These are phyloP conservation scores for Rhodotorula diobovata DNA, from an alignment of 768 basidiomycete genomes.

Conservation along the genomic window DNA sequence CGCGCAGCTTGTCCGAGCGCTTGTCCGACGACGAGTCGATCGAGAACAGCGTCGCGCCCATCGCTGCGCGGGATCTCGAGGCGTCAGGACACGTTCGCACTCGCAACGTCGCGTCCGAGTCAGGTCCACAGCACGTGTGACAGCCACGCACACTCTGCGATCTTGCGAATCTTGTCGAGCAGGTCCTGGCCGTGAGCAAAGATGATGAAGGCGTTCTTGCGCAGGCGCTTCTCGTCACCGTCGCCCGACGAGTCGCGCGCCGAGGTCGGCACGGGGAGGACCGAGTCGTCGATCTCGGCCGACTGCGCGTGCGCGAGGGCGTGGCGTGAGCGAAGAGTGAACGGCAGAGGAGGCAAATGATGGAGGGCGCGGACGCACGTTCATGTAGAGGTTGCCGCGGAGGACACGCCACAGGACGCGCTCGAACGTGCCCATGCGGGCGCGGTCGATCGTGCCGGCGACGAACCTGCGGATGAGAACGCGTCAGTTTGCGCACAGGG, in stretches of 20 bases:
- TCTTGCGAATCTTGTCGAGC: slow-evolving; percentile 92
- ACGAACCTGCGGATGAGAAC: slow-evolving; percentile 63
- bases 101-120: neutral
- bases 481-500: neutral
- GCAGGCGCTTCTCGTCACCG: slow-evolving; percentile 54
- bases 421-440: slow-evolving; percentile 87
- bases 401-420: slow-evolving; percentile 96
- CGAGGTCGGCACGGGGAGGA: slow-evolving; percentile 66
- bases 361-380: slow-evolving; percentile 56
- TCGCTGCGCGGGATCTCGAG: slow-evolving; percentile 51
- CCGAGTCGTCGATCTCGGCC: slow-evolving; percentile 87
- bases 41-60: slow-evolving; percentile 94
- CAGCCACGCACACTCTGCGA: slow-evolving; percentile 63
- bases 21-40: slow-evolving; percentile 93
- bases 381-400: slow-evolving; percentile 98
- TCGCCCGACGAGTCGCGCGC: slow-evolving; percentile 50
- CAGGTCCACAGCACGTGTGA: neutral
- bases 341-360: neutral
- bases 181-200: slow-evolving; percentile 89
- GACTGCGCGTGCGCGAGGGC: slow-evolving; percentile 48
- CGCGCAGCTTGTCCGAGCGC: slow-evolving; percentile 79
- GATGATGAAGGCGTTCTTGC: slow-evolving; percentile 99
- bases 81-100: neutral
- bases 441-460: slow-evolving; percentile 90
- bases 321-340: neutral